Conservation (phyloP, 768 basidiomycete species). For the Tulasnella sp. region DNA sequence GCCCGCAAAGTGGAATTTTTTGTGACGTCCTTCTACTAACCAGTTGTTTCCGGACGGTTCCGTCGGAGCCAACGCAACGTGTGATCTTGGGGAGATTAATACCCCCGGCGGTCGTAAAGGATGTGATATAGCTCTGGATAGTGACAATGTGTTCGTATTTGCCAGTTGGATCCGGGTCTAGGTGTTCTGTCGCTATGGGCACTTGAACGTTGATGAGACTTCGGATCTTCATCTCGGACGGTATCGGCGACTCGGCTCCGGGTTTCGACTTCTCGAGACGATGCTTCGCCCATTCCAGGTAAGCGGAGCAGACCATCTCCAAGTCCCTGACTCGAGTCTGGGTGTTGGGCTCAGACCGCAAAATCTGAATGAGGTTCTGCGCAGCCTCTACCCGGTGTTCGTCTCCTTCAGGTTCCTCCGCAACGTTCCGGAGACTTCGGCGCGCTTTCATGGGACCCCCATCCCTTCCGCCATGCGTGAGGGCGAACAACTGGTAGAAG, state of each 20-base stretch:
- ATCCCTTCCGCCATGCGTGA: conserved; percentile 39
- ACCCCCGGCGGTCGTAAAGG: conserved; percentile 70
- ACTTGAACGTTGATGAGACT: conserved; percentile 56
- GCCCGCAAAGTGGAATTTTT: background rate
- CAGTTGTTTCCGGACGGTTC: conserved; percentile 67
- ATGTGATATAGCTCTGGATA: conserved; percentile 58
- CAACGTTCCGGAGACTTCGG: background rate
- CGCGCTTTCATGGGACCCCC: conserved; percentile 32
- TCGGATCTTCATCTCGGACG: conserved; percentile 46
- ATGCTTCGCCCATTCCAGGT: conserved; percentile 68
- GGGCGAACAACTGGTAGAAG: conserved; percentile 82
- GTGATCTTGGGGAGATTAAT: conserved; percentile 78
- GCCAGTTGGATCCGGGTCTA: conserved; percentile 64
- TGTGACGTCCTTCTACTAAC: conserved; percentile 46
- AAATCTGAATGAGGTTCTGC: conserved; percentile 53
- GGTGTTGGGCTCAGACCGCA: conserved; percentile 46
- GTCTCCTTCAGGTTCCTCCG: conserved; percentile 40
- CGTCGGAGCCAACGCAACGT: conserved; percentile 63
- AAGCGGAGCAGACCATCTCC: conserved; percentile 60
- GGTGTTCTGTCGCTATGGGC: conserved; percentile 77
- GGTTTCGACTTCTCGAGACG: conserved; percentile 46
- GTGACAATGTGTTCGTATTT: conserved; percentile 67
- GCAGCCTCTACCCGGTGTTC: conserved; percentile 65
- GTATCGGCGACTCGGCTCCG: conserved; percentile 42
- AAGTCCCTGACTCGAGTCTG: conserved; percentile 49